phyloP scores from a whole-genome alignment of 1,139 yeast genomes.

The Chernovozyma sophiae-reginae region DNA sequence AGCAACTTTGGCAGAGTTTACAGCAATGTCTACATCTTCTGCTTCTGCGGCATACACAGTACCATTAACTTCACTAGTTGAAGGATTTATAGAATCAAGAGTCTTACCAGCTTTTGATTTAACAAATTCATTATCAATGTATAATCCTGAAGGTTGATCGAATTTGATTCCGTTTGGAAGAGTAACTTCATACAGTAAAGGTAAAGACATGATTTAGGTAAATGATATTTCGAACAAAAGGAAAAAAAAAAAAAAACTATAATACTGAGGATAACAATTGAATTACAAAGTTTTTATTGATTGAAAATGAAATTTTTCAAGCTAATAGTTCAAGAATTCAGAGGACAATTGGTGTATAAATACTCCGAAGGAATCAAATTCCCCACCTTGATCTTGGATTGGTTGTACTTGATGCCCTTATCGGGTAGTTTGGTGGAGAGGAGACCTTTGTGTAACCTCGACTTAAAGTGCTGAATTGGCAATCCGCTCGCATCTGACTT shows the following conservation, averaged over 20 bases:
- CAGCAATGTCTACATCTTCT: constrained; percentile 75
- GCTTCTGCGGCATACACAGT: constrained; percentile 63
- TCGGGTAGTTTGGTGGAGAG: no score
- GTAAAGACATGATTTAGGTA: constrained; percentile 24
- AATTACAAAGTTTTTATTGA: background rate
- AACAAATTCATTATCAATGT: constrained; percentile 78
- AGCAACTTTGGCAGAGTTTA: constrained; percentile 65
- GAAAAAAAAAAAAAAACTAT: background rate
- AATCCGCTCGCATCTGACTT: no score
- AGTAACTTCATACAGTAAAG: constrained; percentile 40
- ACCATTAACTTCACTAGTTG: constrained; percentile 65
- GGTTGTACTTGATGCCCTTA: background rate
- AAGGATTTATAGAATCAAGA: constrained; percentile 58
- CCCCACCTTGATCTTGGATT: no score
- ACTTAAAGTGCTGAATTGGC: no score
- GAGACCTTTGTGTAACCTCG: no score
- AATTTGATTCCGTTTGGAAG: constrained; percentile 55
- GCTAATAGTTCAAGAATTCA: no score
- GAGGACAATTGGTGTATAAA: background rate
- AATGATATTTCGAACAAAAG: background rate
- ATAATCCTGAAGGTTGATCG: constrained; percentile 71
- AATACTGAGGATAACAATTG: background rate
- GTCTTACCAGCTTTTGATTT: constrained; percentile 58
- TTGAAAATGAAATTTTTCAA: background rate
- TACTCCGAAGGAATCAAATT: no score